These are phyloP conservation scores for Trichoderma sp. DNA, from an alignment of 2,329 filamentous ascomycete species.

Conservation along the genomic window DNA sequence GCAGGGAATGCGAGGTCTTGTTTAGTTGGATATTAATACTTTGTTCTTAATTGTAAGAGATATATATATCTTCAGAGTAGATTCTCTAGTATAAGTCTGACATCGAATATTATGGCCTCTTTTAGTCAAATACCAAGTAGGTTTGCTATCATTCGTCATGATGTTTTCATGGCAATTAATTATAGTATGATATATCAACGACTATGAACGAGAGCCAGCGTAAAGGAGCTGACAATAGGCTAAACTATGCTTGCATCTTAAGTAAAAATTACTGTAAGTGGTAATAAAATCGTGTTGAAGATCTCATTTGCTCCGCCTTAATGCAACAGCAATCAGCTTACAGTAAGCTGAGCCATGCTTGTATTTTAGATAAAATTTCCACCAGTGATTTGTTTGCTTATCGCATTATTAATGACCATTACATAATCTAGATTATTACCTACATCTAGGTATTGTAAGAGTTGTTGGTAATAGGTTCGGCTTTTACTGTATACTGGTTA, in stretches of 20 bases:
- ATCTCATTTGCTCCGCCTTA: neutral
- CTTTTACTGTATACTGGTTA: neutral
- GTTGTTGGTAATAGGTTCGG: neutral
- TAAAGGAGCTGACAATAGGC: neutral
- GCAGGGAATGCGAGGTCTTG: no score
- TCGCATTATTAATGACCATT: conserved; percentile 1
- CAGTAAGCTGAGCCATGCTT: neutral
- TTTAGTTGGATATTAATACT: no score
- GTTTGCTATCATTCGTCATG: neutral
- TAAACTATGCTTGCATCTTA: neutral
- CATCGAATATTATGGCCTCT: neutral
- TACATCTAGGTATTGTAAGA: conserved; percentile 1
- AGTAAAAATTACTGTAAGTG: neutral
- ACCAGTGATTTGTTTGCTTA: neutral
- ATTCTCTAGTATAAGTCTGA: neutral
- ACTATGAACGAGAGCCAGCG: no score
- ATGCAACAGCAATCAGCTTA: neutral
- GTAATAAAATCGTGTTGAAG: neutral
- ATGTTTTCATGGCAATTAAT: neutral
- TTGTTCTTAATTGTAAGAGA: no score
- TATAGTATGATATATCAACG: neutral
- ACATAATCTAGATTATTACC: neutral
- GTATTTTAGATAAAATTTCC: neutral
- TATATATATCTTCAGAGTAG: no score
- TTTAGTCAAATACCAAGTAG: neutral